phyloP scores from a whole-genome alignment of 768 basidiomycete species.

The Leccinum broughii region DNA sequence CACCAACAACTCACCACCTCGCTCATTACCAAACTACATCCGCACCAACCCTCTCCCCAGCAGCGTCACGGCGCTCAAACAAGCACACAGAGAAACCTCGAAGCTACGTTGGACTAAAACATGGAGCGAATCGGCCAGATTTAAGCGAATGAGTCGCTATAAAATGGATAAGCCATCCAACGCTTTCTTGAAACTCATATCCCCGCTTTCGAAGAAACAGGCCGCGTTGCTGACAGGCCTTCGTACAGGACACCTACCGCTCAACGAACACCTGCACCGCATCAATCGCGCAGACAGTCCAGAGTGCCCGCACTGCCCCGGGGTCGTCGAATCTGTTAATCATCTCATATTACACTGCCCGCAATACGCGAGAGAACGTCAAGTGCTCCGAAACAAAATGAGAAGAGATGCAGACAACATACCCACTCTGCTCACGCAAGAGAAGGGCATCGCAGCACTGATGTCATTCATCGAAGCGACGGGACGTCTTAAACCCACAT shows the following conservation, averaged over 20 bases:
- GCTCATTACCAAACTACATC: conserved; percentile 29
- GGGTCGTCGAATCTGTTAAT: not conserved
- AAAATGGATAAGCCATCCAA: not conserved
- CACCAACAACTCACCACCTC: too few species aligned
- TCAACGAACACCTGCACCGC: not conserved
- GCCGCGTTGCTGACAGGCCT: not conserved
- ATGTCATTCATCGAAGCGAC: too few species aligned
- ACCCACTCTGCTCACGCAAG: too few species aligned
- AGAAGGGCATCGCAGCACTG: too few species aligned
- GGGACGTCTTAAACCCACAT: too few species aligned
- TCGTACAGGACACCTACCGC: not conserved
- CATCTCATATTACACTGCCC: not conserved
- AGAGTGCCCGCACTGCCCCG: not conserved
- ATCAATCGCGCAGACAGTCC: not conserved
- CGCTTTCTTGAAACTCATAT: not conserved
- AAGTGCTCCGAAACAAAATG: too few species aligned
- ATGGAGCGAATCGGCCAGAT: too few species aligned
- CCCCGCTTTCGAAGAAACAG: not conserved
- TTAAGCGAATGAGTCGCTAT: not conserved
- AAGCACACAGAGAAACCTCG: too few species aligned
- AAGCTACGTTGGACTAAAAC: too few species aligned
- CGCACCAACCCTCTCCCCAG: conserved; percentile 37
- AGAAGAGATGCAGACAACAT: too few species aligned
- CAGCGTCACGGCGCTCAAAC: too few species aligned
- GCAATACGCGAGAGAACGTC: not conserved